These are phyloP conservation scores for Agastache rugosa DNA, from an alignment of 257 asterid species.

Conservation along the genomic window DNA sequence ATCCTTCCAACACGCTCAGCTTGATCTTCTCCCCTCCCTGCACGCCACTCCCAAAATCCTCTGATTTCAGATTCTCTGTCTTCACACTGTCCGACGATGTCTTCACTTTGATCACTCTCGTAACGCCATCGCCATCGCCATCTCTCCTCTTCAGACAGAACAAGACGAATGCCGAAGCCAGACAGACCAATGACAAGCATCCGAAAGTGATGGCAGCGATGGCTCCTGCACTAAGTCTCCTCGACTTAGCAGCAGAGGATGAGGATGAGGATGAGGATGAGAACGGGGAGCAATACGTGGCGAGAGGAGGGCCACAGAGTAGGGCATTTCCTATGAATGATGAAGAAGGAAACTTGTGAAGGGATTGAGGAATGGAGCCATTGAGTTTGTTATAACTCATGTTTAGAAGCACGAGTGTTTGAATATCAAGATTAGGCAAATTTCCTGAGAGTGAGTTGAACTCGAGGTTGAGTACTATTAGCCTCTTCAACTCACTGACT, in stretches of 20 bases:
- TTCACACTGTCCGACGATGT: constrained; percentile 53
- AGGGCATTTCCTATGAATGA: constrained; percentile 72
- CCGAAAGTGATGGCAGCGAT: constrained; percentile 61
- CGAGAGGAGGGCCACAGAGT: constrained; percentile 71
- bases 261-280: not conserved
- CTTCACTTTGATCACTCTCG: constrained; percentile 62
- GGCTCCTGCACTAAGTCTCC: constrained; percentile 47
- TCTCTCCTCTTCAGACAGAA: constrained; percentile 59
- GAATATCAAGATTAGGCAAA: constrained; percentile 61
- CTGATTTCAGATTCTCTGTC: constrained; percentile 65
- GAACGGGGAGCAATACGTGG: constrained; percentile 33
- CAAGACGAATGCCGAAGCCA: constrained; percentile 41
- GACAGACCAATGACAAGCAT: constrained; percentile 44
- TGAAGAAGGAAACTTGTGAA: constrained; percentile 65
- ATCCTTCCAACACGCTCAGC: constrained; percentile 77
- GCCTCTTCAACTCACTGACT: constrained; percentile 47
- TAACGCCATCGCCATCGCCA: not conserved
- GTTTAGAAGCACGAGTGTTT: constrained; percentile 59
- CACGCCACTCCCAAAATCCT: constrained; percentile 92
- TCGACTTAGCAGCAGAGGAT: constrained; percentile 32
- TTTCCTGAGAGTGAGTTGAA: constrained; percentile 61
- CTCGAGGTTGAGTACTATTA: constrained; percentile 67
- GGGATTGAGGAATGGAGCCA: constrained; percentile 72
- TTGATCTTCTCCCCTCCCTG: constrained; percentile 89
- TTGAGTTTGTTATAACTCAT: constrained; percentile 64